Percentiles rank a stretch among this genome's conserved stretches.
Conservation (phyloP, 495 filamentous ascomycete species). For the Penicillium verhagenii region DNA sequence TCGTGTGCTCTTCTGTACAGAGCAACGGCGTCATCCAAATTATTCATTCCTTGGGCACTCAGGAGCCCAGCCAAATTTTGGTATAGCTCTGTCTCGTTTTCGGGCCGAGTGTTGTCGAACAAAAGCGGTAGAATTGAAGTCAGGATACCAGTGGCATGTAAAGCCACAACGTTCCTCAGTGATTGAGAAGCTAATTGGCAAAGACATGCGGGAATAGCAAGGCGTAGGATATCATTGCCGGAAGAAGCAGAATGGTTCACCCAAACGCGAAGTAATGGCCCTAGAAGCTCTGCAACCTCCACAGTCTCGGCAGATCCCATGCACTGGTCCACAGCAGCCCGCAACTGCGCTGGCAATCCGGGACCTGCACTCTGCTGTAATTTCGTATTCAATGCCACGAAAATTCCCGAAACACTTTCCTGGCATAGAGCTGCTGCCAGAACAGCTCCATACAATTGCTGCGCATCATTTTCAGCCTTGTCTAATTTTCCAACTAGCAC, state of each 20-base stretch:
- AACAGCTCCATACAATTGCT: conserved; percentile 81
- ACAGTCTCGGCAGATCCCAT: conserved; percentile 42
- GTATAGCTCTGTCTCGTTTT: conserved; percentile 56
- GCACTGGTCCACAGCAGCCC: conserved; percentile 32
- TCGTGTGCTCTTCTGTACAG: conserved; percentile 66
- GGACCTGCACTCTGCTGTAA: conserved; percentile 13
- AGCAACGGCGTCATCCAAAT: conserved; percentile 73
- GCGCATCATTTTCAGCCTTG: conserved; percentile 55
- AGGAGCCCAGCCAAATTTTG: conserved; percentile 44
- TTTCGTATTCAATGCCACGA: conserved; percentile 33
- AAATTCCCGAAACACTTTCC: conserved; percentile 56
- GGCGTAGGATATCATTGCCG: conserved; percentile 26
- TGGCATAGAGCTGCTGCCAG: conserved; percentile 80
- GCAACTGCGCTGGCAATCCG: conserved; percentile 21
- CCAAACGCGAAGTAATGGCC: conserved; percentile 44
- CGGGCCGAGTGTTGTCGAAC: conserved; percentile 50
- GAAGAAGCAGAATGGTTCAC: conserved; percentile 31
- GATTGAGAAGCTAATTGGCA: conserved; percentile 54
- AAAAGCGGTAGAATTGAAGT: conserved; percentile 68
- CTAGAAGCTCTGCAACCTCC: conserved; percentile 42
- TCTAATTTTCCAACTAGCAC: conserved; percentile 56
- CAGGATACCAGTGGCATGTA: conserved; percentile 77
- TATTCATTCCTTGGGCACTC: conserved; percentile 61
- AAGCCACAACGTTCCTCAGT: conserved; percentile 68
- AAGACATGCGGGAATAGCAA: conserved; percentile 43